Evolutionary conservation across 768 basidiomycete genomes (phyloP).

Genomic region (Mycena olivaceomarginata): DNA sequence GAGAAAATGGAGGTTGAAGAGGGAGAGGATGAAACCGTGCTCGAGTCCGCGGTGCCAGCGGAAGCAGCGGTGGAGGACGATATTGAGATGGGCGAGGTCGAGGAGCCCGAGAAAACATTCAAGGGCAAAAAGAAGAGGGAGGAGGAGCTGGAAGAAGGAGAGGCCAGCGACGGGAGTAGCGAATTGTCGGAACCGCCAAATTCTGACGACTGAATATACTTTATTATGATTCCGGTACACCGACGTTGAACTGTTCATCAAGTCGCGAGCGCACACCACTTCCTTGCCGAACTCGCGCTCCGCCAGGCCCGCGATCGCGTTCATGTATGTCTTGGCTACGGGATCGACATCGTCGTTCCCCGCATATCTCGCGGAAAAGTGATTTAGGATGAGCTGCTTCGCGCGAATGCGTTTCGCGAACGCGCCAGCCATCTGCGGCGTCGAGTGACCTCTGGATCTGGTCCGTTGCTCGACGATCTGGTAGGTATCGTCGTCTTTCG

Average conservation of each 20-base stretch:
- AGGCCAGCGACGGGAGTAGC: conserved; percentile 80
- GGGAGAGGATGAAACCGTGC: conserved; percentile 59
- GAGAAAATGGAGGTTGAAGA: conserved; percentile 64
- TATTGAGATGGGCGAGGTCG: conserved; percentile 95
- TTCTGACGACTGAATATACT: conserved; percentile 50
- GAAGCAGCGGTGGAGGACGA: conserved; percentile 69
- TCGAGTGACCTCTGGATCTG: conserved; percentile 90
- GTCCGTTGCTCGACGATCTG: conserved; percentile 78
- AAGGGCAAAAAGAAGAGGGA: conserved; percentile 73
- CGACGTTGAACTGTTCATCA: conserved; percentile 83
- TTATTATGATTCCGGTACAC: conserved; percentile 46
- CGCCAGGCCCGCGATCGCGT: conserved; percentile 76
- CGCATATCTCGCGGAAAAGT: conserved; percentile 89
- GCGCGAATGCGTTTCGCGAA: conserved; percentile 85
- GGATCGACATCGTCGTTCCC: conserved; percentile 75
- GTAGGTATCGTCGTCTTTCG: conserved; percentile 77
- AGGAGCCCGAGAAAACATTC: conserved; percentile 77
- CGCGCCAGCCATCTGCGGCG: conserved; percentile 91
- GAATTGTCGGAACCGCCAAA: conserved; percentile 87
- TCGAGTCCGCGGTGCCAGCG: conserved; percentile 40
- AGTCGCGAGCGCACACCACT: conserved; percentile 83
- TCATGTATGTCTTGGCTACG: conserved; percentile 74
- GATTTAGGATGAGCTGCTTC: conserved; percentile 82
- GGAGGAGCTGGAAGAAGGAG: conserved; percentile 91
- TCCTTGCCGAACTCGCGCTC: conserved; percentile 70